Conservation (phyloP, 129 eudicot genomes). For the Mikania micrantha region DNA sequence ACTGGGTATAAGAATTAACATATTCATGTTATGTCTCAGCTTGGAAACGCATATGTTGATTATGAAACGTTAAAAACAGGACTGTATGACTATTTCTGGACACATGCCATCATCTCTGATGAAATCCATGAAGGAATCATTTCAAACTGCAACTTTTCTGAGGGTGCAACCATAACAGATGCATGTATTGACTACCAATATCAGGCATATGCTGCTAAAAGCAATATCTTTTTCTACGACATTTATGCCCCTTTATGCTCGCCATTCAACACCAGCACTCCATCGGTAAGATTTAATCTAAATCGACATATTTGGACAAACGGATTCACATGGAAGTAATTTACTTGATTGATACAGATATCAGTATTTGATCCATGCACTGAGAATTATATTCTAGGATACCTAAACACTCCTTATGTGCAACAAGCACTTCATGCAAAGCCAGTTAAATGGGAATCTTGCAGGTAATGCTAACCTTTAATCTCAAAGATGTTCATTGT, state of each 20-base stretch:
- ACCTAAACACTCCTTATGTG: constrained; percentile 52
- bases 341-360: constrained; percentile 26
- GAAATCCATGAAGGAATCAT: constrained; percentile 38
- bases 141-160: constrained; percentile 46
- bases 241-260: constrained; percentile 54
- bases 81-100: constrained; percentile 37
- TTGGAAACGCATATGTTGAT: constrained; percentile 55
- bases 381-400: constrained; percentile 24
- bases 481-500: background rate
- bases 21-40: constrained; percentile 26
- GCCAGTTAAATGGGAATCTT: constrained; percentile 39
- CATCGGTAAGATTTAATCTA: constrained; percentile 22
- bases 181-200: constrained; percentile 7
- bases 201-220: constrained; percentile 18
- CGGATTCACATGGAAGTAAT: background rate
- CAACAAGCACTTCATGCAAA: constrained; percentile 58
- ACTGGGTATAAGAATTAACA: background rate
- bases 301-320: background rate
- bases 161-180: constrained; percentile 19
- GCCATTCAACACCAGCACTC: constrained; percentile 27
- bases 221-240: constrained; percentile 34
- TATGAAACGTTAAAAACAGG: constrained; percentile 27
- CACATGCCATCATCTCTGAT: constrained; percentile 49
- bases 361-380: constrained; percentile 65
- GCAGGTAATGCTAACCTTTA: constrained; percentile 40